A percentile compares a stretch with the other conserved stretches of the same genome.
Evolutionary conservation across 495 filamentous ascomycete species (phyloP).

Genomic region (Tuber calosporum): DNA sequence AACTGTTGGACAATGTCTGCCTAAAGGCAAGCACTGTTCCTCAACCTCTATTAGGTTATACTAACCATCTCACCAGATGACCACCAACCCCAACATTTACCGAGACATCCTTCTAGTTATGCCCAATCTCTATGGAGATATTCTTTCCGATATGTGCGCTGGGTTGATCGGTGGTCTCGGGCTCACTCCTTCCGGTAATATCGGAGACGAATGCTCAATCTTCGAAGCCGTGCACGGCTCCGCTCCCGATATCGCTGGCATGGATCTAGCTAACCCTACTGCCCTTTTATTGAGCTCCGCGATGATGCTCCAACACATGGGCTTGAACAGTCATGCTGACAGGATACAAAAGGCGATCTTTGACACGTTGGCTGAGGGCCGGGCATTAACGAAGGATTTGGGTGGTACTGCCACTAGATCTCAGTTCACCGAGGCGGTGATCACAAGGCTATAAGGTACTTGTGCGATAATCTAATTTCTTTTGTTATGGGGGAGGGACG

Average conservation of each 20-base stretch:
- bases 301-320: conserved; percentile 99
- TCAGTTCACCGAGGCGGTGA: conserved; percentile 88
- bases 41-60: neutral
- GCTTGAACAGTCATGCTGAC: conserved; percentile 70
- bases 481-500: neutral
- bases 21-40: conserved; percentile 51
- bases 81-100: conserved; percentile 62
- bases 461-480: neutral
- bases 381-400: conserved; percentile 88
- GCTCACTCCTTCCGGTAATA: conserved; percentile 94
- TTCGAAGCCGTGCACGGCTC: conserved; percentile 99
- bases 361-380: conserved; percentile 87
- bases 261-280: conserved; percentile 90
- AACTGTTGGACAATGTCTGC: conserved; percentile 97
- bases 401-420: conserved; percentile 88
- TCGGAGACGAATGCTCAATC: conserved; percentile 97
- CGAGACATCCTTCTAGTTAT: conserved; percentile 99
- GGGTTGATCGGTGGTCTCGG: conserved; percentile 96
- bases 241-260: conserved; percentile 94
- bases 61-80: conserved; percentile 32
- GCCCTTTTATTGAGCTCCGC: conserved; percentile 83
- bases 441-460: conserved; percentile 63
- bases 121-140: conserved; percentile 99
- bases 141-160: conserved; percentile 98
- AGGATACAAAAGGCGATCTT: conserved; percentile 92